Percentiles rank a stretch among this genome's conserved stretches.
These are phyloP conservation scores for Ophiostoma fasciatum DNA, from an alignment of 2,329 filamentous ascomycete species.

Conservation along the genomic window DNA sequence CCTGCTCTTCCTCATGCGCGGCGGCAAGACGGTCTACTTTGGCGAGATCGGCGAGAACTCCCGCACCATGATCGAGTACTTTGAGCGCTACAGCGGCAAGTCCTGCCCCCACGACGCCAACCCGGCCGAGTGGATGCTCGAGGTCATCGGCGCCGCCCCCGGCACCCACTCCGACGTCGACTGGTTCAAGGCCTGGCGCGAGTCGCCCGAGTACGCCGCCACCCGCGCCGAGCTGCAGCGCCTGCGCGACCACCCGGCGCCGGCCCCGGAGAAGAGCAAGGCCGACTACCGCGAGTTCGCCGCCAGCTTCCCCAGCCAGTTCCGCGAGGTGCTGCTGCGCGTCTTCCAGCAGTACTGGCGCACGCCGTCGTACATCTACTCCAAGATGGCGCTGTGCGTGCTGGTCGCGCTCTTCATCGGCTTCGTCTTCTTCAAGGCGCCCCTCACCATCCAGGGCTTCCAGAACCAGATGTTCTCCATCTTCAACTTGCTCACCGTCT, in stretches of 20 bases:
- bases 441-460: conserved; percentile 59
- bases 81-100: conserved; percentile 55
- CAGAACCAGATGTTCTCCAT: conserved; percentile 80
- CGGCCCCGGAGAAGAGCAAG: conserved; percentile 24
- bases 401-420: conserved; percentile 61
- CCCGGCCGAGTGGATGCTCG: conserved; percentile 69
- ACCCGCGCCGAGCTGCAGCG: conserved; percentile 43
- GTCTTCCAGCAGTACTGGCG: conserved; percentile 76
- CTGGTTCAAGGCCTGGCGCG: conserved; percentile 49
- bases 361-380: conserved; percentile 77
- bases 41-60: conserved; percentile 58
- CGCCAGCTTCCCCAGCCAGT: conserved; percentile 54
- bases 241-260: conserved; percentile 35
- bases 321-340: conserved; percentile 52
- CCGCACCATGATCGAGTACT: conserved; percentile 54
- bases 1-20: conserved; percentile 63
- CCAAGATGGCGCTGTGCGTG: conserved; percentile 56
- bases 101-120: conserved; percentile 55
- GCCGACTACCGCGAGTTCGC: conserved; percentile 55
- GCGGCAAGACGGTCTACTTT: conserved; percentile 69
- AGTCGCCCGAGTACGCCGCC: conserved; percentile 37
- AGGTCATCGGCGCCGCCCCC: conserved; percentile 48
- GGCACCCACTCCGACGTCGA: conserved; percentile 47
- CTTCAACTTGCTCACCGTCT: conserved; percentile 72
- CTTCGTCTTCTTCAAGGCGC: conserved; percentile 62